Conservation (phyloP, 2,329 filamentous ascomycete genomes). For the Ascomycota sp. region DNA sequence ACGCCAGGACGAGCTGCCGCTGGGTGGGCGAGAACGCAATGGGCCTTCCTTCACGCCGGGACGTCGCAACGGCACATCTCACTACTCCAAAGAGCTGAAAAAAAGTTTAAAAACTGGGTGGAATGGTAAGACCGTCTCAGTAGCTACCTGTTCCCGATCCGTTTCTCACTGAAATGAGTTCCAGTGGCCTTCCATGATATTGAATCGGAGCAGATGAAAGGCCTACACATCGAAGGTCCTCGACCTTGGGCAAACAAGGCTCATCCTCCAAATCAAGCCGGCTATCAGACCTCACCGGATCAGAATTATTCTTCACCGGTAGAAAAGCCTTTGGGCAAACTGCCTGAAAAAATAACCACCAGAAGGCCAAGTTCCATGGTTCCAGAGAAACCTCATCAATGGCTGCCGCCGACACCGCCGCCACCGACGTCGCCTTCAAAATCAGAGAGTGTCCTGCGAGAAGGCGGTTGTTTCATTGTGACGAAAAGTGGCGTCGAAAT, state of each 20-base stretch:
- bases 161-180: background rate
- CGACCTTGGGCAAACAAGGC: conserved; percentile 6
- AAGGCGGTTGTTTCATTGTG: too few relatives aligned
- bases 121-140: conserved; percentile 3
- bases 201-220: conserved; percentile 6
- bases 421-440: too few relatives aligned
- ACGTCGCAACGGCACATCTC: conserved; percentile 1
- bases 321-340: too few relatives aligned
- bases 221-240: conserved; percentile 4
- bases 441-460: too few relatives aligned
- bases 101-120: conserved; percentile 4
- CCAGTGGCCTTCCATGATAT: conserved; percentile 6
- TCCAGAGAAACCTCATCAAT: too few relatives aligned
- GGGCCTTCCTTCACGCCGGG: conserved; percentile 4
- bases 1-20: conserved; percentile 6
- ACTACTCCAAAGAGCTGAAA: conserved; percentile 3
- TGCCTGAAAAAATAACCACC: too few relatives aligned
- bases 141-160: too few relatives aligned
- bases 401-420: too few relatives aligned
- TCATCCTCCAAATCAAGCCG: background rate
- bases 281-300: background rate
- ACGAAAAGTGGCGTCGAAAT: too few relatives aligned
- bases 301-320: too few relatives aligned
- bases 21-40: conserved; percentile 3
- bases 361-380: too few relatives aligned